Evolutionary conservation across 1,139 yeast genomes (phyloP).

Genomic region (Entelexis paramagnoliae): DNA sequence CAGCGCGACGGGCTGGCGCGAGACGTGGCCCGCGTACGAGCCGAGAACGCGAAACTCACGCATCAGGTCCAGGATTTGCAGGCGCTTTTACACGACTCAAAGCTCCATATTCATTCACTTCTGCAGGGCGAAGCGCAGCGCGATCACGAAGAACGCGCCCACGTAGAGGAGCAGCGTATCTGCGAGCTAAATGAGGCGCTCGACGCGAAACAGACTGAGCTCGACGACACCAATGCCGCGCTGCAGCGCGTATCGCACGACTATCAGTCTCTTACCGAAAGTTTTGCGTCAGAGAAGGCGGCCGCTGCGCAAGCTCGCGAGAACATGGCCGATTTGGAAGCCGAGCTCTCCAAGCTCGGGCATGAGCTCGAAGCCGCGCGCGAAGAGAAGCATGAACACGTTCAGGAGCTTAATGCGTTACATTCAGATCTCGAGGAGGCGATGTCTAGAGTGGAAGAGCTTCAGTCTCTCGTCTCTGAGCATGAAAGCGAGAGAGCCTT

Average conservation of each 20-base stretch:
- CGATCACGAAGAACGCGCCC: not conserved
- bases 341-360: not conserved
- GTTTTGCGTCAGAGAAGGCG: not conserved
- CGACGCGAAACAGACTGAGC: not conserved
- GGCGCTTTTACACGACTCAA: not conserved
- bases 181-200: not conserved
- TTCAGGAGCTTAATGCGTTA: not conserved
- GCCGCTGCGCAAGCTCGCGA: not conserved
- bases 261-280: not conserved
- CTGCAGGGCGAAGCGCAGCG: not conserved
- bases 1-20: conserved; percentile 3
- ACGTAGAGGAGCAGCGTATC: not conserved
- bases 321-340: not conserved
- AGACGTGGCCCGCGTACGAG: not conserved
- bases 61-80: not conserved
- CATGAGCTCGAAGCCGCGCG: not conserved
- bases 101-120: not conserved
- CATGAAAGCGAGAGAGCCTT: not conserved
- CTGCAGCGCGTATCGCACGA: not conserved
- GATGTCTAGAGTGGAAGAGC: not conserved
- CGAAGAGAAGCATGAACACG: not conserved
- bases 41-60: not conserved
- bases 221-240: not conserved
- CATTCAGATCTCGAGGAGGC: not conserved
- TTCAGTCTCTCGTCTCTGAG: not conserved